A percentile compares a stretch with the other conserved stretches of the same genome.
These are phyloP conservation scores for Ilex asprella DNA, from an alignment of 257 asterid genomes.

Conservation along the genomic window DNA sequence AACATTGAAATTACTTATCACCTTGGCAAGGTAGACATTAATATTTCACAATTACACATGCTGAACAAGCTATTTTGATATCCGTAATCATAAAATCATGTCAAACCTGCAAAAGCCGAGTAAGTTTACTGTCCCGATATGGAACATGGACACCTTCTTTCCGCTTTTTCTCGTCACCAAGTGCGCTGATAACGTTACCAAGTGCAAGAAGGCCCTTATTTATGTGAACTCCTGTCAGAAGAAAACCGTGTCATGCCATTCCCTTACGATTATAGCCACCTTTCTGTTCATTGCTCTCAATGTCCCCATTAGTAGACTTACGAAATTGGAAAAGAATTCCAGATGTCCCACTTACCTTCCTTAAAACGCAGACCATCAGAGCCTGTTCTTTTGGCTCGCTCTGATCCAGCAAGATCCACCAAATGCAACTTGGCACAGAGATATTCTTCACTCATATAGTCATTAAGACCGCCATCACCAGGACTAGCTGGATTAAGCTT, in stretches of 20 bases:
- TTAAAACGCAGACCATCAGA: constrained; percentile 97
- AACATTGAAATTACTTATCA: background rate
- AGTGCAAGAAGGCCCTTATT: constrained; percentile 98
- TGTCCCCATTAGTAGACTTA: no score
- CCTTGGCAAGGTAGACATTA: background rate
- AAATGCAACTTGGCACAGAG: constrained; percentile 97
- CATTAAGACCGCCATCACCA: constrained; percentile 43
- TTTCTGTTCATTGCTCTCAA: no score
- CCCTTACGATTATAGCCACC: no score
- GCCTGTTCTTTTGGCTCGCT: constrained; percentile 97
- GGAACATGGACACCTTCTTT: constrained; percentile 96
- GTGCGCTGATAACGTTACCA: constrained; percentile 97
- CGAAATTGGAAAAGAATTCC: background rate
- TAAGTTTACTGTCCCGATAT: constrained; percentile 97
- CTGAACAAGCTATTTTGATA: background rate
- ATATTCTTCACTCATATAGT: constrained; percentile 79
- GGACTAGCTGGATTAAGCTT: constrained; percentile 43
- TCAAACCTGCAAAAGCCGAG: constrained; percentile 92
- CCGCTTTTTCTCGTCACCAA: constrained; percentile 96
- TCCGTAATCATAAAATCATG: constrained; percentile 2
- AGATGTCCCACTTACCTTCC: constrained; percentile 51
- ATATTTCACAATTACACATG: background rate
- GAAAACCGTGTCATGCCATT: constrained; percentile 7
- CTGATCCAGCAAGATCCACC: constrained; percentile 99
- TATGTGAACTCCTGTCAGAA: constrained; percentile 84